Conservation (phyloP, 345 rosid species). For the Pugionium cornutum region DNA sequence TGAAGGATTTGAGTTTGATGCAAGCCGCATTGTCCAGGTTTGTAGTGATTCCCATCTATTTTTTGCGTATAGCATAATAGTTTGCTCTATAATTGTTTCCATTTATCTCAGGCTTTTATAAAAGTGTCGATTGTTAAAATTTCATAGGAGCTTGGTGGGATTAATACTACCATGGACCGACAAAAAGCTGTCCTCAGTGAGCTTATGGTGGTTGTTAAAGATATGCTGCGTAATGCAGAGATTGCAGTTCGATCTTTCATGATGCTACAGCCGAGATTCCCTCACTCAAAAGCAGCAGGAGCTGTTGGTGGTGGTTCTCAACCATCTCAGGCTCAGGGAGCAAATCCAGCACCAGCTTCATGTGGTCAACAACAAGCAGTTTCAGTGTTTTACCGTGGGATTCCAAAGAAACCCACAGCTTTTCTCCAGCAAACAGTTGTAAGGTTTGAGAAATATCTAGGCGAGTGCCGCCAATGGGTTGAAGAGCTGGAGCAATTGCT, state of each 20-base stretch:
- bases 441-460: slow-evolving; percentile 86
- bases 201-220: slow-evolving; percentile 78
- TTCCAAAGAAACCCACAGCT: slow-evolving; percentile 87
- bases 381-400: slow-evolving; percentile 81
- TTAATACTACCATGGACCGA: slow-evolving; percentile 71
- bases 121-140: neutral
- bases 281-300: slow-evolving; percentile 52
- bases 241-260: slow-evolving; percentile 84
- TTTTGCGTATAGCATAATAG: neutral
- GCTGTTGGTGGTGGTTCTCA: slow-evolving; percentile 54
- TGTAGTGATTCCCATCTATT: neutral
- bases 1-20: slow-evolving; percentile 90
- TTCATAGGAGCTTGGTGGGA: slow-evolving; percentile 91
- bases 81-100: neutral
- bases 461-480: slow-evolving; percentile 83
- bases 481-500: slow-evolving; percentile 93
- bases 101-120: neutral
- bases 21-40: slow-evolving; percentile 89
- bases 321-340: slow-evolving; percentile 67
- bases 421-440: slow-evolving; percentile 77
- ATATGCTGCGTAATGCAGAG: slow-evolving; percentile 82
- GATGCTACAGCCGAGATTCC: slow-evolving; percentile 75
- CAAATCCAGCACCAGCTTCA: slow-evolving; percentile 51
- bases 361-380: slow-evolving; percentile 64
- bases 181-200: slow-evolving; percentile 77